Evolutionary conservation across 441 rosid species (phyloP), one percentile per base, ranked within the genome.

Genomic region (Cnidoscolus chayamansa): DNA sequence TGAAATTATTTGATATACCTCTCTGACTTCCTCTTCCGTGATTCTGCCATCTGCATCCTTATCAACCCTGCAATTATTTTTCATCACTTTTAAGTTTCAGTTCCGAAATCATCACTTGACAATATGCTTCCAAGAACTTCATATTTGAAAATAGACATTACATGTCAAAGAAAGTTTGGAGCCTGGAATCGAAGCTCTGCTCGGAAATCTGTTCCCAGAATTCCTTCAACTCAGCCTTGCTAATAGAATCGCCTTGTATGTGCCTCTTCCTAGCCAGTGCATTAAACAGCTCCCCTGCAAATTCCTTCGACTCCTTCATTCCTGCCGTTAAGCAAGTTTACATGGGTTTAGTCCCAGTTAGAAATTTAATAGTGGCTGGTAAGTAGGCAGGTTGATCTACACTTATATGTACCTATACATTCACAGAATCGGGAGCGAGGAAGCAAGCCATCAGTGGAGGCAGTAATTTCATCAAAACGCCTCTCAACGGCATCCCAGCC

Each of bases 131-230:
- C 1, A 17, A 32, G 49, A 65, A 62, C 30, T 25, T 25, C 64
- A 63, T 12, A 4, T 25, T 63, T 25, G 31, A 13, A 58, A 37
- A 57, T 45, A 61, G n/a, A 48, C 31, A 5, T 68, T 85, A 93
- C 98, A 94, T 92, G 89, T 88, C 97, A 77, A 94, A 92, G 85
- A 92, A 94, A 65, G 87, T 88, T 64, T 92, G 97, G 48, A 94
- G 98, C 86, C 92, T 87, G 70, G 98, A 85, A 70, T 94, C 98
- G 63, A 94, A 94, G 78, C 98, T 90, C 72, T 92, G 96, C 58
- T 92, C 81, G 19, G 92, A 82, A 61, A 94, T 85, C 70, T 94
- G 94, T 16, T 92, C 97, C 98, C 97, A 92, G 68, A 94, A 92
- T 13, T 78, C 72, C 73, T 77, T 83, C 58, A 94, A 89, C 80